A percentile compares a stretch with the other conserved stretches of the same genome.
Conservation (phyloP, 495 filamentous ascomycete genomes). For the Penicillium chermesinum region DNA sequence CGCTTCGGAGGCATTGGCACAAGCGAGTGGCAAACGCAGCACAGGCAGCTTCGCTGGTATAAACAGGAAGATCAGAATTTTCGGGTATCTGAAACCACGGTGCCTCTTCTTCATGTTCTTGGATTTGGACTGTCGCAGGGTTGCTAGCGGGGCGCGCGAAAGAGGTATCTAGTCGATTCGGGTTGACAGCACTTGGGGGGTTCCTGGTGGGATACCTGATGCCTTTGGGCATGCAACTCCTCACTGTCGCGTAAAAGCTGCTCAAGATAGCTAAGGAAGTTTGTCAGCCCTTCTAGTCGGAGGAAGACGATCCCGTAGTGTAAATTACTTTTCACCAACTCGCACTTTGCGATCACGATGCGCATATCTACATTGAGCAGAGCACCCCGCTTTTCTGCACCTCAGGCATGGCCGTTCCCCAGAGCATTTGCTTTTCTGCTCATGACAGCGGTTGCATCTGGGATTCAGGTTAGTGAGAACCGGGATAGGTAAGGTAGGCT, state of each 20-base stretch:
- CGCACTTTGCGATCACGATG: conserved; percentile 33
- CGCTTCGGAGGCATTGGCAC: conserved; percentile 28
- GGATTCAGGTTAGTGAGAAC: background rate
- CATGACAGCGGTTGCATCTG: conserved; percentile 37
- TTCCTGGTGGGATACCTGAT: background rate
- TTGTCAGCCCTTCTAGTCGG: background rate
- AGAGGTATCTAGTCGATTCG: no score
- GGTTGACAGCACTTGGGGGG: background rate
- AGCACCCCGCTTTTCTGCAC: conserved; percentile 27
- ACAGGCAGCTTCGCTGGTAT: conserved; percentile 35
- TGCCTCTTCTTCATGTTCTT: conserved; percentile 15
- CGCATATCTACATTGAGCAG: conserved; percentile 31
- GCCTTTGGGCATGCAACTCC: conserved; percentile 23
- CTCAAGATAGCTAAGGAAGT: conserved; percentile 24
- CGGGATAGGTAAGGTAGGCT: background rate
- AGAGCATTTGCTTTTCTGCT: conserved; percentile 39
- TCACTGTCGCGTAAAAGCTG: conserved; percentile 29
- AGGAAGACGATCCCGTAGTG: background rate
- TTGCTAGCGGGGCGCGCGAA: no score
- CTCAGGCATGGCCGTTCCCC: conserved; percentile 34
- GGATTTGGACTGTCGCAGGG: background rate
- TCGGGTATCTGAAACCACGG: conserved; percentile 35
- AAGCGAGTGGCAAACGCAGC: conserved; percentile 37
- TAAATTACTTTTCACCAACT: conserved; percentile 32
- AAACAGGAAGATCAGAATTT: conserved; percentile 28